Evolutionary conservation across 768 basidiomycete species (phyloP).

Genomic region (Astraeus odoratus): DNA sequence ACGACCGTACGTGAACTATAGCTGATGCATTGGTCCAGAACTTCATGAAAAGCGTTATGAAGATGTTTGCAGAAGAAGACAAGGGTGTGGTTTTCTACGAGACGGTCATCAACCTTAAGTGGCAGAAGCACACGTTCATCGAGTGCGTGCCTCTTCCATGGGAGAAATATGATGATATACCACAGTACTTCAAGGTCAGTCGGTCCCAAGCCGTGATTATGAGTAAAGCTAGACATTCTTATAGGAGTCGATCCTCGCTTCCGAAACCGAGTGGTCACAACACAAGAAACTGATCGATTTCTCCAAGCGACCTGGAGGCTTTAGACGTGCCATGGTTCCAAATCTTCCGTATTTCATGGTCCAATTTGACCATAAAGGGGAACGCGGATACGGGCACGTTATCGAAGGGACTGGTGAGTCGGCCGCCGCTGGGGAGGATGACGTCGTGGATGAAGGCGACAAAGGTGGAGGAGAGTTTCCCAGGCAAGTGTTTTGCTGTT

Average conservation of each 20-base stretch:
- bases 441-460: constrained; percentile 74
- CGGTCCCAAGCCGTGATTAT: neutral
- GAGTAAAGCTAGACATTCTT: neutral
- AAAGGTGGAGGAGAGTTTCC: constrained; percentile 92
- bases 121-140: constrained; percentile 88
- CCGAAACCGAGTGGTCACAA: constrained; percentile 96
- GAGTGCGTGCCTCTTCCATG: constrained; percentile 92
- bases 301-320: constrained; percentile 81
- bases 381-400: constrained; percentile 96
- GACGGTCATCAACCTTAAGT: constrained; percentile 79
- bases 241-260: constrained; percentile 88
- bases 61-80: constrained; percentile 88
- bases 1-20: neutral
- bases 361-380: constrained; percentile 96
- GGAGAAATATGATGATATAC: constrained; percentile 79
- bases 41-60: constrained; percentile 90
- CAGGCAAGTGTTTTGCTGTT: constrained; percentile 40
- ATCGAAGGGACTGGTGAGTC: constrained; percentile 84
- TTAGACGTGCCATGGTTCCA: constrained; percentile 90
- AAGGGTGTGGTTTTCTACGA: constrained; percentile 95
- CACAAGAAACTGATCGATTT: constrained; percentile 98
- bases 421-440: constrained; percentile 50
- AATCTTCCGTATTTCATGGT: constrained; percentile 99
- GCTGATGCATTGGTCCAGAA: constrained; percentile 34
- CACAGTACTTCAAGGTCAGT: constrained; percentile 85